Base-by-base conservation (phyloP, 306 rosid species). In the Trifolium pratense region DNA sequence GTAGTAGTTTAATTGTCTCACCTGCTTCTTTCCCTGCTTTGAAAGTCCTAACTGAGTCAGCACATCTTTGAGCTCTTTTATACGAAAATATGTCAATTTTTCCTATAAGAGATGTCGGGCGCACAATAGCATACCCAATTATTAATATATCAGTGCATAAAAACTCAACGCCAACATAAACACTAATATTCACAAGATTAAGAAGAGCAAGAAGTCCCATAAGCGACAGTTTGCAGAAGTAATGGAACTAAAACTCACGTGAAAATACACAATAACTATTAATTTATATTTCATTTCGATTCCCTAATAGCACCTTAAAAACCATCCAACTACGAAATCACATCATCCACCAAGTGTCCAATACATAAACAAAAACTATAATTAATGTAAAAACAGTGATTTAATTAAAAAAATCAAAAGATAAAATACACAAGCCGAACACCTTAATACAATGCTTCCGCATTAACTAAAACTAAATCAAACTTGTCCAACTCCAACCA, bases 11-110 rank as follows among this genome's bases (percentile, higher is more conserved):
- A 48, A 51, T 57, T 77, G 65, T 74, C 82, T 84, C 83, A 89
- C 98, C 98, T 89, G 96, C 86, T 93, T 93, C 84, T 93, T 93
- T 80, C 98, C 98, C 85, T 93, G 98, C 87, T 93, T 93, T 65
- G 97, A 91, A 70, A 91, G 93, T 74, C 96, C 93, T 51, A 93
- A 82, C 66, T 89, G 90, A 66, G 92, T 78, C 79, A 93, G 97
- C 53, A 93, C 96, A 81, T 91, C 96, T 86, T 93, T 91, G 56
- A 93, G 97, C 92, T 93, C 98, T 74, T 87, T 91, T 78, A 91
- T 89, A 64, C 97, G 94, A 70, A 93, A 93, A 81, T 84, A 86
- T 71, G 86, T 86, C 84, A 93, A 81, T 66, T 91, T 89, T 20
- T 88, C 97, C 98, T 93, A 49, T 67, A 74, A 66, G 29, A 67